A percentile compares a stretch with the other conserved stretches of the same genome.
These are phyloP conservation scores for Ophidiomyces ophidiicola DNA, from an alignment of 2,329 filamentous ascomycete genomes.

Conservation along the genomic window DNA sequence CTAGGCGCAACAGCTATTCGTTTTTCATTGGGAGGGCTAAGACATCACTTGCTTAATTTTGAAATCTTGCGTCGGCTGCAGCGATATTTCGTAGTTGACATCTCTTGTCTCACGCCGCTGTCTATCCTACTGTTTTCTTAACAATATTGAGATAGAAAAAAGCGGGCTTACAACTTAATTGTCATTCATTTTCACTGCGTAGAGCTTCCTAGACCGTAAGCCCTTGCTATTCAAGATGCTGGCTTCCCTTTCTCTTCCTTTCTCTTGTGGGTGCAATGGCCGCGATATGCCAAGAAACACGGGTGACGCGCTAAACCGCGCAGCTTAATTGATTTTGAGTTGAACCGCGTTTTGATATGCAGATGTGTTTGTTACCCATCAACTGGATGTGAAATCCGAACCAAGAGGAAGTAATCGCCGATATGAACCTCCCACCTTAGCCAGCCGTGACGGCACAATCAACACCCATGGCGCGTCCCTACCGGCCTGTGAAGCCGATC, in stretches of 20 bases:
- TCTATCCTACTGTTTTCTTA: conserved; percentile 6
- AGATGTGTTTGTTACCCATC: too few relatives aligned
- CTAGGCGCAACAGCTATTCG: conserved; percentile 6
- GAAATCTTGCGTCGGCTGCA: neutral
- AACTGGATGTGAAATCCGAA: too few relatives aligned
- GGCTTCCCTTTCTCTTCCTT: neutral
- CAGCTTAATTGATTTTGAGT: too few relatives aligned
- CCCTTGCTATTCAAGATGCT: neutral
- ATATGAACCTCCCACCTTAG: neutral
- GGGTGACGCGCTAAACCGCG: too few relatives aligned
- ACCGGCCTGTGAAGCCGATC: conserved; percentile 45
- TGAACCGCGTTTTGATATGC: neutral
- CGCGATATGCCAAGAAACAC: too few relatives aligned
- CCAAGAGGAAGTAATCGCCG: neutral
- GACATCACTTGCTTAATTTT: conserved; percentile 4
- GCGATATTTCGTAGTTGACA: conserved; percentile 7
- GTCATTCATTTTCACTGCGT: neutral
- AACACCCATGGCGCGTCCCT: conserved; percentile 21
- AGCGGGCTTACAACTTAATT: conserved; percentile 3
- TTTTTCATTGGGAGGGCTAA: neutral
- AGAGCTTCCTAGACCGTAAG: neutral
- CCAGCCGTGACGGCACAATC: neutral
- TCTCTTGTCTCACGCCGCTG: conserved; percentile 7
- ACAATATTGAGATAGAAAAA: conserved; percentile 10
- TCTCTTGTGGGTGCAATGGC: neutral